Conservation (phyloP, 2,329 filamentous ascomycete species). For the Arthrobotrys entomopaga region DNA sequence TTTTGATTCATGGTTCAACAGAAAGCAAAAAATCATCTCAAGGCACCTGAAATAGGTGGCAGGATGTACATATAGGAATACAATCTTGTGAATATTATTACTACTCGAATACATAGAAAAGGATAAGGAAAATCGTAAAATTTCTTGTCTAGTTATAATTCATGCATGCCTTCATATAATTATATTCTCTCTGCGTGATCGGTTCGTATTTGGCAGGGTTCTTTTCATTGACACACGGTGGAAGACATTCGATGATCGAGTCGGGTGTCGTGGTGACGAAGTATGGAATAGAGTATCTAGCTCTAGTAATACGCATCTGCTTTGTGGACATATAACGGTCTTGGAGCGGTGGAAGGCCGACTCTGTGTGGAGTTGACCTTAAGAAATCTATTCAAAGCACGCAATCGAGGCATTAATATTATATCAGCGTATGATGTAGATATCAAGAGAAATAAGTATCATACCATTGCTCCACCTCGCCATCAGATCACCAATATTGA, state of each 20-base stretch:
- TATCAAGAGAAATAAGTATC: not conserved
- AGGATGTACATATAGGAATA: conserved; percentile 52
- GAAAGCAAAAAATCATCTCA: conserved; percentile 20
- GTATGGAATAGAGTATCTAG: conserved; percentile 66
- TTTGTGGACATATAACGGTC: conserved; percentile 61
- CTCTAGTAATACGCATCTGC: conserved; percentile 62
- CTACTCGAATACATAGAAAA: not conserved
- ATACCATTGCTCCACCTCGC: conserved; percentile 66
- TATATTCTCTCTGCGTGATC: conserved; percentile 62
- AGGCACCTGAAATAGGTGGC: conserved; percentile 15
- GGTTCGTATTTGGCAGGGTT: conserved; percentile 45
- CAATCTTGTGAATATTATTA: conserved; percentile 7
- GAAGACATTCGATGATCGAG: conserved; percentile 64
- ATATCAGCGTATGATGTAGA: no score
- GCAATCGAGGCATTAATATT: not conserved
- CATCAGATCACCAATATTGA: conserved; percentile 66
- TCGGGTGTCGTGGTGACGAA: conserved; percentile 64
- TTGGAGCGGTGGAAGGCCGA: conserved; percentile 62
- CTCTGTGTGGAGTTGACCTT: conserved; percentile 64
- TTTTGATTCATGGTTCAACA: conserved; percentile 21
- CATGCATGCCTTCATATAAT: conserved; percentile 61
- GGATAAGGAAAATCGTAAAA: not conserved
- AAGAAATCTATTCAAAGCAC: conserved; percentile 60
- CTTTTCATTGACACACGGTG: conserved; percentile 48
- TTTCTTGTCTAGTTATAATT: conserved; percentile 55